Conservation (phyloP, 371 early-diverging fungal species). For the Syncephalastrum monosporum region DNA sequence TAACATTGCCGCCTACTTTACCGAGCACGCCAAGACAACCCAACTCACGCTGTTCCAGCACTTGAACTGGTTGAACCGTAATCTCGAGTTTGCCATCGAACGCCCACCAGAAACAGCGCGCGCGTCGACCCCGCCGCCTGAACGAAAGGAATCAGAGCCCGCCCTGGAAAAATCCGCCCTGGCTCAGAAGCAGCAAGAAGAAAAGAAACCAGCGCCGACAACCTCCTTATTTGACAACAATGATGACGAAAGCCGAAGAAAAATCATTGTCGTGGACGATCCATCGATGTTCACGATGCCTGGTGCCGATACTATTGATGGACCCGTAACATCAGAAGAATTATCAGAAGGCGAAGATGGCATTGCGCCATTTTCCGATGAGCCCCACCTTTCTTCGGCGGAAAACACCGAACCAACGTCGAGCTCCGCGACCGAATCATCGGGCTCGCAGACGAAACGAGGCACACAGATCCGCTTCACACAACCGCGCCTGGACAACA, state of each 20-base stretch:
- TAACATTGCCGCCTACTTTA: conserved; percentile 52
- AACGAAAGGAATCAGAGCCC: conserved; percentile 1
- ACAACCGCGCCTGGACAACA: conserved; percentile 52
- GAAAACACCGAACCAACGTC: neutral
- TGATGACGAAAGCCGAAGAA: conserved; percentile 22
- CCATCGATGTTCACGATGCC: conserved; percentile 18
- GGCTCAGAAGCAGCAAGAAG: neutral
- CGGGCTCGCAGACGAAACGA: conserved; percentile 32
- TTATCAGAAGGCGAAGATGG: conserved; percentile 25
- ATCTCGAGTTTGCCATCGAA: conserved; percentile 31
- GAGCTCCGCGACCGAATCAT: neutral
- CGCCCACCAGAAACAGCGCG: conserved; percentile 17
- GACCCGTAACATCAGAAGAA: too few relatives aligned
- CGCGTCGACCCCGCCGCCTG: conserved; percentile 2
- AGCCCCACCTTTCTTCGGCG: neutral
- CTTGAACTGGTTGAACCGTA: conserved; percentile 66
- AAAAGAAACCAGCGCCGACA: neutral
- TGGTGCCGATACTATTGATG: neutral
- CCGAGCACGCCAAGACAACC: conserved; percentile 33
- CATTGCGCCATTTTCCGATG: too few relatives aligned
- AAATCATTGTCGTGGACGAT: conserved; percentile 39
- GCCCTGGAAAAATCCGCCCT: too few relatives aligned
- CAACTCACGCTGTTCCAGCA: conserved; percentile 51
- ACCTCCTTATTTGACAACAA: neutral
- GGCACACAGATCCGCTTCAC: conserved; percentile 75